Base-by-base conservation (phyloP, 331 rosid species). In the Malus hybrid region DNA sequence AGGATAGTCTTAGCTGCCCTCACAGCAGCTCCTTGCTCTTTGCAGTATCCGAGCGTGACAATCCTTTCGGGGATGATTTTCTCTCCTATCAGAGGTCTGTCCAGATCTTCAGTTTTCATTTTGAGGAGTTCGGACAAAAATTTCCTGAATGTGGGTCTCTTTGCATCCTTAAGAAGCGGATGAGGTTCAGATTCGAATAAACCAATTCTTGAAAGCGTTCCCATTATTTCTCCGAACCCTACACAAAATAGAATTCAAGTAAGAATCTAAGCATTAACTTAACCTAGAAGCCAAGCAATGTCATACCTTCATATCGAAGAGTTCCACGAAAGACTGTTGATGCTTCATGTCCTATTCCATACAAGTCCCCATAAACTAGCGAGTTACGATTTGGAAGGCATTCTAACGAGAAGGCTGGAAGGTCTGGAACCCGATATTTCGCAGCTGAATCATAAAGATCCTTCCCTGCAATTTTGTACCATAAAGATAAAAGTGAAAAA, bases 361-460 rank as follows among this genome's bases (percentile, higher is more conserved):
- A 94, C 82, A 90, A 77, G 28, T 94, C 92, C 65, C 96, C 97
- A 70, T 90, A 94, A 75, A 90, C 68, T 78, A 94, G 75, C 0
- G 99, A 94, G 80, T 92, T 82, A 1, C 99, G 92, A 77, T 94
- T 94, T 19, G 99, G 99, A 71, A 92, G 88, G 81, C 91, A 86
- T 82, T 94, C 97, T 67, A 94, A 81, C 34, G 99, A 88, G 86
- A 94, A 94, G 36, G 99, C 97, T 32, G 99, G 99, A 80, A 94
- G 88, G 63, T 89, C 92, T 6, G 92, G 85, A 77, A 92, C 67
- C 79, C 93, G 84, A 56, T 87, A 63, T 79, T 80, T 86, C 77
- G 75, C 86, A 77, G 93, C 93, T 66, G 99, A 94, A 86, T 92
- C 93, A 71, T 86, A 92, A 72, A 94, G 87, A 81, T 76, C 66